Conservation (phyloP, 495 filamentous ascomycete genomes). For the Aspergillus funiculosus region DNA sequence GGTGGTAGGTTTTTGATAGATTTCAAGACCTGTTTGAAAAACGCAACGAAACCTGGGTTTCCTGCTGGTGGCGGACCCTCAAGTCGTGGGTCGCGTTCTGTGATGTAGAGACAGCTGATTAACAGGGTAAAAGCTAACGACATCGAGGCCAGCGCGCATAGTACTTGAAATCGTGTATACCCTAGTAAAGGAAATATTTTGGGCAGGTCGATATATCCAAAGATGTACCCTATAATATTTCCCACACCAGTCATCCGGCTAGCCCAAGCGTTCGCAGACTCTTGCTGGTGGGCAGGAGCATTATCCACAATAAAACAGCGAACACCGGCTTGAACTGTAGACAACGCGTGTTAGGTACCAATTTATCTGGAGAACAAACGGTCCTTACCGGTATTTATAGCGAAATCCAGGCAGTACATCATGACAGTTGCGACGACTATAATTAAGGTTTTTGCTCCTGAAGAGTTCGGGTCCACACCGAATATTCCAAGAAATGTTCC, state of each 20-base stretch:
- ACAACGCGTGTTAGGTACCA: slow-evolving; percentile 5
- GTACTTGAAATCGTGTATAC: slow-evolving; percentile 80
- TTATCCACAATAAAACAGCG: slow-evolving; percentile 89
- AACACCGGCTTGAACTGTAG: slow-evolving; percentile 75
- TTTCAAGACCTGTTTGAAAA: slow-evolving; percentile 71
- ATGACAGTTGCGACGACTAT: slow-evolving; percentile 72
- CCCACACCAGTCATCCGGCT: slow-evolving; percentile 73
- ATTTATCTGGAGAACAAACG: background rate
- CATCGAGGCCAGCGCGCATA: slow-evolving; percentile 74
- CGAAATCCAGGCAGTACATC: slow-evolving; percentile 82
- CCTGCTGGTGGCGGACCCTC: slow-evolving; percentile 55
- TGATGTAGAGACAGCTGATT: slow-evolving; percentile 58
- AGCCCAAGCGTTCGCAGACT: slow-evolving; percentile 83
- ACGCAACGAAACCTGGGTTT: slow-evolving; percentile 60
- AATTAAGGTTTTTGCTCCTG: slow-evolving; percentile 51
- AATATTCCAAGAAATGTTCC: slow-evolving; percentile 64
- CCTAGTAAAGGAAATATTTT: slow-evolving; percentile 68
- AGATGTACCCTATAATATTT: slow-evolving; percentile 80
- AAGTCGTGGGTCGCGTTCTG: slow-evolving; percentile 71
- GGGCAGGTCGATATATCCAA: slow-evolving; percentile 73
- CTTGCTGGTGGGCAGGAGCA: slow-evolving; percentile 83
- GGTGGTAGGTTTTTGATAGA: slow-evolving; percentile 70
- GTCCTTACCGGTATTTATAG: slow-evolving; percentile 79
- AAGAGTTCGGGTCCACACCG: slow-evolving; percentile 57
- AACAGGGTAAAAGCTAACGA: slow-evolving; percentile 59